Conservation (phyloP, 192 early-diverging fungal species). For the Backusella australiensis region DNA sequence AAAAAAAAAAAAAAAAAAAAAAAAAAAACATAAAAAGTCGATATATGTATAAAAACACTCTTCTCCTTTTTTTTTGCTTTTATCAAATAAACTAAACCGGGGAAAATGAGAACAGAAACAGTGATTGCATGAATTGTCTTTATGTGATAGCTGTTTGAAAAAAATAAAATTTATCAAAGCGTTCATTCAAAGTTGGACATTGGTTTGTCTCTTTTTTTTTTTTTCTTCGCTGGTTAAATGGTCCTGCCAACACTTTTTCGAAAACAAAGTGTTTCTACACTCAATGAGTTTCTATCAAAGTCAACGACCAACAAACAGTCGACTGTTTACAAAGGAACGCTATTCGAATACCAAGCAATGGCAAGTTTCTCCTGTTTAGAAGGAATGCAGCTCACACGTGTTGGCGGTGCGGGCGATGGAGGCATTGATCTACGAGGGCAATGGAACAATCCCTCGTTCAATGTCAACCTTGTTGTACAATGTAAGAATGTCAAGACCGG, state of each 20-base stretch:
- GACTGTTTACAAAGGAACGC: conserved; percentile 16
- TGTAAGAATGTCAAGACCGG: conserved; percentile 24
- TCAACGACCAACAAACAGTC: neutral
- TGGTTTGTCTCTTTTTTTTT: neutral
- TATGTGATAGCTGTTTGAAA: too few relatives aligned
- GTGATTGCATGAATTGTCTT: too few relatives aligned
- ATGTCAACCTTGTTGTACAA: conserved; percentile 14
- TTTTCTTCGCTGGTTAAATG: neutral
- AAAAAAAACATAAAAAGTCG: too few relatives aligned
- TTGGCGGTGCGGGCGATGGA: conserved; percentile 19
- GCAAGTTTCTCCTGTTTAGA: neutral
- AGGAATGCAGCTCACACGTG: conserved; percentile 18
- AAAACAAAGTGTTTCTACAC: neutral
- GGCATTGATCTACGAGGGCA: conserved; percentile 24
- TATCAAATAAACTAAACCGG: too few relatives aligned
- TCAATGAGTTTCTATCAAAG: neutral
- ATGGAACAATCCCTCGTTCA: neutral
- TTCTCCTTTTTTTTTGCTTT: too few relatives aligned
- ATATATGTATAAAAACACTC: too few relatives aligned
- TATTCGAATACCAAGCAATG: conserved; percentile 21
- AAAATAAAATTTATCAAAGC: too few relatives aligned
- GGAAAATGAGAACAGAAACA: too few relatives aligned
- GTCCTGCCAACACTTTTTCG: neutral
- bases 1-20: too few relatives aligned
- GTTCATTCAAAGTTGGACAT: too few relatives aligned